Conservation (phyloP, 345 rosid species). For the Hibiscus syriacus region DNA sequence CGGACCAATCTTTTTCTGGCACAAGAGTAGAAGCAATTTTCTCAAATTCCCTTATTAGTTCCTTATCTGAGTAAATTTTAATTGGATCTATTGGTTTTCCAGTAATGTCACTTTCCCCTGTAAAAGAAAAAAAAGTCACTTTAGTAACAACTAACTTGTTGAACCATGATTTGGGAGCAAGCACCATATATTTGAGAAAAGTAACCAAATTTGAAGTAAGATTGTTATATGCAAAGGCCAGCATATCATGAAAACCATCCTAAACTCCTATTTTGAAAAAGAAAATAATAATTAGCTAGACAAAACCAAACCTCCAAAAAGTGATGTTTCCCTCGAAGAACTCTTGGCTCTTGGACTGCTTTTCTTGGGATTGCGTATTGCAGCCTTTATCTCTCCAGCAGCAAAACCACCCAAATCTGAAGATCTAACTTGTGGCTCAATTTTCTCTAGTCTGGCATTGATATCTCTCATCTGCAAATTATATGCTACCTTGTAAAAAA, state of each 20-base stretch:
- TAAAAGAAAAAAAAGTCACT: constrained; percentile 16
- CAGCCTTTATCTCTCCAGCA: constrained; percentile 56
- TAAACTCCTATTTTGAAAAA: not conserved
- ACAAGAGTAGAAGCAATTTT: constrained; percentile 76
- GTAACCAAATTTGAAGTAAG: not conserved
- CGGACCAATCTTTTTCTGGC: constrained; percentile 98
- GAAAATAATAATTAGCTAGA: not conserved
- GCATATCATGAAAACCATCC: not conserved
- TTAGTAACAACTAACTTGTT: not conserved
- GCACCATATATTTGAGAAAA: not conserved
- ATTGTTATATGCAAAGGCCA: not conserved
- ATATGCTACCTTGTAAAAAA: constrained; percentile 3
- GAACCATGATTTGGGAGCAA: not conserved
- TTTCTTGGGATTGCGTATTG: constrained; percentile 51
- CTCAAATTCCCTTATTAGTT: constrained; percentile 85
- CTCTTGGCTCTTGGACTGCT: constrained; percentile 86
- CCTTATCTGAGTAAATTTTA: constrained; percentile 90
- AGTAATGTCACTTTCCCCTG: constrained; percentile 71
- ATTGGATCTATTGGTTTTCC: constrained; percentile 82
- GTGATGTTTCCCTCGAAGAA: constrained; percentile 71
- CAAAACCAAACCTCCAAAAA: constrained; percentile 70
- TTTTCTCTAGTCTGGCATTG: constrained; percentile 88
- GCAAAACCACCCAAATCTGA: constrained; percentile 48
- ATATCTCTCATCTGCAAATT: constrained; percentile 82
- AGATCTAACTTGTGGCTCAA: constrained; percentile 67